These are phyloP conservation scores for Boletus semigastroideus DNA, from an alignment of 1,284 basidiomycete species.

Conservation along the genomic window DNA sequence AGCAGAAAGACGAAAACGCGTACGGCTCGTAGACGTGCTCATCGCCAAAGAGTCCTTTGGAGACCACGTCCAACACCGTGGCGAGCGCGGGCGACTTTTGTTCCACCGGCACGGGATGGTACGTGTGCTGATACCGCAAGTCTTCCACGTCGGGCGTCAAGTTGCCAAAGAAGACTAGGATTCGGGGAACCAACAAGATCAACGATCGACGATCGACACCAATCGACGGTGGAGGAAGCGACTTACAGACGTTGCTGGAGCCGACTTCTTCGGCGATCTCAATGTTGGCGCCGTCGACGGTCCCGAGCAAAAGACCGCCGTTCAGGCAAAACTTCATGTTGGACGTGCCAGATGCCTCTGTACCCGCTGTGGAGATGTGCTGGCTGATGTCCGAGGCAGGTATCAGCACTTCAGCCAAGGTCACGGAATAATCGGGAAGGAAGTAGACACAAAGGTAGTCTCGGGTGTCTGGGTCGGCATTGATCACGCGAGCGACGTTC, in stretches of 20 bases:
- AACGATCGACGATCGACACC: background rate
- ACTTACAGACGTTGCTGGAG: slow-evolving; percentile 66
- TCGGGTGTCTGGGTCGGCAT: slow-evolving; percentile 84
- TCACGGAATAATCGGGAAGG: slow-evolving; percentile 87
- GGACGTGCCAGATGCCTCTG: slow-evolving; percentile 83
- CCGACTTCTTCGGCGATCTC: slow-evolving; percentile 92
- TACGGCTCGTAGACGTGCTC: slow-evolving; percentile 75
- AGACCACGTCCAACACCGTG: slow-evolving; percentile 69
- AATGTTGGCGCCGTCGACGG: slow-evolving; percentile 91
- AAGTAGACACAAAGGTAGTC: slow-evolving; percentile 82
- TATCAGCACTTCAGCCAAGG: slow-evolving; percentile 86
- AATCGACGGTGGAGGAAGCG: background rate
- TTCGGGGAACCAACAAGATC: too few species aligned
- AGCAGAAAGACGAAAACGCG: slow-evolving; percentile 26
- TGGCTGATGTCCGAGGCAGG: slow-evolving; percentile 90
- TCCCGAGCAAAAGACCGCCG: slow-evolving; percentile 81
- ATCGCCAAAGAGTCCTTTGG: slow-evolving; percentile 77
- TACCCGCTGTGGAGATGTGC: slow-evolving; percentile 93
- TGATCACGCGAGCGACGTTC: slow-evolving; percentile 83
- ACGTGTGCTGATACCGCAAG: slow-evolving; percentile 79
- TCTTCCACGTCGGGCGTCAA: slow-evolving; percentile 81
- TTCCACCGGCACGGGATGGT: slow-evolving; percentile 77
- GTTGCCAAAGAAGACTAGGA: slow-evolving; percentile 81
- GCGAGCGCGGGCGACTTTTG: slow-evolving; percentile 80
- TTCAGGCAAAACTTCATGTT: slow-evolving; percentile 95